Conservation (phyloP, 331 rosid genomes). For the Malus hybrid region DNA sequence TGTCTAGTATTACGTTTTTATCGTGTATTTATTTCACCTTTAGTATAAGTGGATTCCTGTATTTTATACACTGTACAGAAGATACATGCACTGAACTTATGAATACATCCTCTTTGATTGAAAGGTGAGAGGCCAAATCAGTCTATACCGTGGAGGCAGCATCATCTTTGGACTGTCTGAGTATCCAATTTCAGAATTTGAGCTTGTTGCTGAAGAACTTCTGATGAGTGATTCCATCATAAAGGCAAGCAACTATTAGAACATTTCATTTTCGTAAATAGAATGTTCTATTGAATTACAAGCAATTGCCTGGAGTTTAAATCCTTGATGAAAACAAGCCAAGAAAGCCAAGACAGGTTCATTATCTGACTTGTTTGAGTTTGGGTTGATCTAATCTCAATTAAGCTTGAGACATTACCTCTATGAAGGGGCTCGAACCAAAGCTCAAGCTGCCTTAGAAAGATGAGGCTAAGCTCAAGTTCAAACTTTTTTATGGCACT, state of each 20-base stretch:
- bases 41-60: neutral
- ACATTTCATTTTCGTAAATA: neutral
- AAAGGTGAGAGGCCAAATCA: constrained; percentile 97
- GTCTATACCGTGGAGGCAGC: constrained; percentile 85
- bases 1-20: neutral
- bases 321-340: neutral
- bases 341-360: neutral
- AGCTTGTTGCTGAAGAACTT: constrained; percentile 98
- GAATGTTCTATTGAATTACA: neutral
- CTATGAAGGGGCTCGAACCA: neutral
- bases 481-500: neutral
- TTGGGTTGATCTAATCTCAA: neutral
- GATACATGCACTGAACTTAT: neutral
- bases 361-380: neutral
- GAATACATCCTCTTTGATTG: constrained; percentile 18
- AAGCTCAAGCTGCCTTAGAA: neutral
- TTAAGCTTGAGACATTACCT: neutral
- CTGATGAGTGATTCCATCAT: constrained; percentile 92
- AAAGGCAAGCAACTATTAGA: constrained; percentile 44
- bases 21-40: neutral
- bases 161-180: constrained; percentile 86
- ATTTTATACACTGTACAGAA: neutral
- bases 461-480: neutral
- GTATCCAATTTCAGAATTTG: constrained; percentile 92
- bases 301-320: neutral